A percentile compares a stretch with the other conserved stretches of the same genome.
Conservation (phyloP, 2,329 filamentous ascomycete genomes). For the Penicillium griseofulvum region DNA sequence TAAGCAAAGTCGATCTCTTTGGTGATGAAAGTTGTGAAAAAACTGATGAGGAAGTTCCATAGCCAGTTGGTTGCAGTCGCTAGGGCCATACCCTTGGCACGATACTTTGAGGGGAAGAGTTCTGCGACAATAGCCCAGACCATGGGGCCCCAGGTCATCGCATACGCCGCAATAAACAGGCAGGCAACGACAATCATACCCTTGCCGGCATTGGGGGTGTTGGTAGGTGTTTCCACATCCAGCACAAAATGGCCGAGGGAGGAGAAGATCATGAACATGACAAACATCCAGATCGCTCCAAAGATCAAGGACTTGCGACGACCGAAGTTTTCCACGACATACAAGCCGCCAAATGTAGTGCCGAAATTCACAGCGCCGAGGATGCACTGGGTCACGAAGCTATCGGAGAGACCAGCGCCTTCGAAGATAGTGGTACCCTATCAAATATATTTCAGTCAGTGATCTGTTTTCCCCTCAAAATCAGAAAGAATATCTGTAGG, state of each 20-base stretch:
- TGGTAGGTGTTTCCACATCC: slow-evolving; percentile 39
- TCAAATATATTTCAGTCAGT: slow-evolving; percentile 46
- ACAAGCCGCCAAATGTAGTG: slow-evolving; percentile 65
- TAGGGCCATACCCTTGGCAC: slow-evolving; percentile 75
- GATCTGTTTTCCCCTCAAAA: not conserved
- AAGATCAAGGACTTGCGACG: slow-evolving; percentile 66
- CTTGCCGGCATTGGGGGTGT: slow-evolving; percentile 54
- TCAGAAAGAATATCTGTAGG: not conserved
- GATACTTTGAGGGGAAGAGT: slow-evolving; percentile 46
- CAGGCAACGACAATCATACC: slow-evolving; percentile 71
- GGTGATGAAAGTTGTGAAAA: slow-evolving; percentile 78
- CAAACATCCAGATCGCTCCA: slow-evolving; percentile 65
- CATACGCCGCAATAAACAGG: slow-evolving; percentile 69
- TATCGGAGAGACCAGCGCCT: slow-evolving; percentile 63
- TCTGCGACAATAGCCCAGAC: slow-evolving; percentile 49
- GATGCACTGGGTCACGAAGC: slow-evolving; percentile 63
- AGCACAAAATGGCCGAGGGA: slow-evolving; percentile 51
- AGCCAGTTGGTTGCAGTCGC: slow-evolving; percentile 75
- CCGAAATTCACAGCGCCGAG: slow-evolving; percentile 65
- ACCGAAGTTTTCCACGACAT: slow-evolving; percentile 66
- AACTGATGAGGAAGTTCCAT: slow-evolving; percentile 70
- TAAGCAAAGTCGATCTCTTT: slow-evolving; percentile 68
- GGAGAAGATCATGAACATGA: slow-evolving; percentile 65
- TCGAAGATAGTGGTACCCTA: slow-evolving; percentile 53
- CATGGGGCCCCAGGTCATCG: slow-evolving; percentile 65